These are phyloP conservation scores for Ceratocystis huliohia DNA, from an alignment of 2,329 filamentous ascomycete species.

Conservation along the genomic window DNA sequence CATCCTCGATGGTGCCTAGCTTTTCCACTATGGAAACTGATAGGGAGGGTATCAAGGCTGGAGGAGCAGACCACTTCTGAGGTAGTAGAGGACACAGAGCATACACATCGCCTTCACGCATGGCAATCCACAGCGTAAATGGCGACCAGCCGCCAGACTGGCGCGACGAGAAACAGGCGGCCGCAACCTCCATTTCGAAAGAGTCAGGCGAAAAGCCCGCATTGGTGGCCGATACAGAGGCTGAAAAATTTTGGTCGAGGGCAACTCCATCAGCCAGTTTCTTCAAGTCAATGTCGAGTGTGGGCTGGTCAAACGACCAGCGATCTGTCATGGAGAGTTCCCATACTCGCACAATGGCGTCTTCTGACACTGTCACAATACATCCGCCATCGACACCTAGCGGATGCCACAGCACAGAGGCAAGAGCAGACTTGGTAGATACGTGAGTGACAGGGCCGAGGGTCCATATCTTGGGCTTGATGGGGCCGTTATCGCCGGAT, in stretches of 20 bases:
- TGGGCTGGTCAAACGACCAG: slow-evolving; percentile 74
- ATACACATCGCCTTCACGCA: slow-evolving; percentile 85
- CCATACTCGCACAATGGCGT: slow-evolving; percentile 83
- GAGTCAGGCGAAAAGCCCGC: slow-evolving; percentile 79
- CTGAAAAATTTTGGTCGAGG: slow-evolving; percentile 69
- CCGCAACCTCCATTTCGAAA: slow-evolving; percentile 87
- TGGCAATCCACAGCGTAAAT: slow-evolving; percentile 96
- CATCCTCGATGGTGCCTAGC: slow-evolving; percentile 48
- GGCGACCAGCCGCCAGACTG: slow-evolving; percentile 76
- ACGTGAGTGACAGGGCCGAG: slow-evolving; percentile 90
- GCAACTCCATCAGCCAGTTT: slow-evolving; percentile 77
- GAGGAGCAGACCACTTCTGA: slow-evolving; percentile 67
- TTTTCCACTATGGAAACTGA: slow-evolving; percentile 73
- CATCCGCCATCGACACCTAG: slow-evolving; percentile 70
- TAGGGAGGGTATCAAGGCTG: slow-evolving; percentile 66
- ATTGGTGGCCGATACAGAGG: slow-evolving; percentile 59
- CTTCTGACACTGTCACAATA: slow-evolving; percentile 75
- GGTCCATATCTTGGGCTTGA: slow-evolving; percentile 77
- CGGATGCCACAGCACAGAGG: slow-evolving; percentile 83
- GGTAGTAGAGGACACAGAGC: slow-evolving; percentile 84
- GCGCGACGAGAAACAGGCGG: slow-evolving; percentile 62
- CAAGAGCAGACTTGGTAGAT: slow-evolving; percentile 67
- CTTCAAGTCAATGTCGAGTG: slow-evolving; percentile 73
- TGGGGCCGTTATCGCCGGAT: slow-evolving; percentile 50
- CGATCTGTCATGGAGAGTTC: slow-evolving; percentile 73